Base-by-base conservation (phyloP, 495 filamentous ascomycete species). In the Penicillium chermesinum region DNA sequence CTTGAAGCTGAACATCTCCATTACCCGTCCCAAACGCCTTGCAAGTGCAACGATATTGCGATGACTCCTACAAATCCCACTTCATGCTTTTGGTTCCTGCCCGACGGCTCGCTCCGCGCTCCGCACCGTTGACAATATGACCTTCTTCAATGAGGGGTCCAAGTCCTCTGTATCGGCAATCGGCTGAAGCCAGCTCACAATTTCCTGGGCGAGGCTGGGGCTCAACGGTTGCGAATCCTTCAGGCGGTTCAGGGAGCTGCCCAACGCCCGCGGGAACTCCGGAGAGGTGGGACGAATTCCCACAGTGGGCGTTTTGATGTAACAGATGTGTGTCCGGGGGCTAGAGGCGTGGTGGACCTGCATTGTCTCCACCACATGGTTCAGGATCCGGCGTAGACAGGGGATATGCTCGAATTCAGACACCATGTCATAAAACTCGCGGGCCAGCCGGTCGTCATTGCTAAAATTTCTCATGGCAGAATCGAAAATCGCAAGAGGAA, bases 401-500 rank as follows among this genome's bases (percentile, higher is more conserved):
- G 82, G 79, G 14, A 87, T 62, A 19, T 76, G 64, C 25, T 68
- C 62, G 55, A 95, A 95, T 1, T 73, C 69, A 6, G 79, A 76
- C 49, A 89, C 87, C 66, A 91, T 79, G 53, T 86, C 74, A 58
- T 91, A 96, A 64, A 96, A 95, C 9, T 80, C 70, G 50, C 81
- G 78, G 1, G 82, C 89, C 21, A 90, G 76, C 0, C 66, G 62
- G 2, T 81, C 57, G 46, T 82, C 80, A 27, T 63, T 76, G 70
- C 59, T 79, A 44, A 87, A 84, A 59, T 93, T 78, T 58, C 87
- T 90, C 74, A 85, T 83, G 1, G 89, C 87, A 12, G 86, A 77
- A 59, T 95, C 90, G 53, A 96, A 97, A 32, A 97, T 87, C 22
- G 91, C 90, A 40, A 91, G 76, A 2, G 94, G 90, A 52, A 97